Evolutionary conservation across 192 early-diverging fungal species (phyloP), one percentile per base, ranked within the genome.

Genomic region (Backusella tarrabulga): DNA sequence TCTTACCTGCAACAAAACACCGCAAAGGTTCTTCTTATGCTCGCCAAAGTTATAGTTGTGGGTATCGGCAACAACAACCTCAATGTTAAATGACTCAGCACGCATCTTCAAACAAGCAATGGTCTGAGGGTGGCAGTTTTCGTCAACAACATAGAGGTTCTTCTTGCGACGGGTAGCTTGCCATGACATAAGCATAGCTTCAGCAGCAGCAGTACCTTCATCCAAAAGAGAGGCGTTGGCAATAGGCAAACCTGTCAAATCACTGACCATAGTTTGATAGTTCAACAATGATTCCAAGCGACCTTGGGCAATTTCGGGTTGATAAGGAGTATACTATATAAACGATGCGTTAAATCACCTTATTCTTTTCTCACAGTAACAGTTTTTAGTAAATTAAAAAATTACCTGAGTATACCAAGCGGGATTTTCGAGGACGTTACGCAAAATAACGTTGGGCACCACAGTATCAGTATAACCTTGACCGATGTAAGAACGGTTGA

Each of bases 261-360:
- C 97, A 34, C 87, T 90, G 75, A 99, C 92, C 89, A 98, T 95
- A 4, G 98, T 99, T 85, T 99, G 98, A 88, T 89, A 99, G 85
- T 99, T 99, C 73, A 99, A 83, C 50, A 99, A 90, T 19, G 96
- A 96, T 85, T 99, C 98, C 4, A 99, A 88, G 68, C 98, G 93
- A 44, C 98, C 98, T 86, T 99, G 98, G 69, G 98, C 91, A 80
- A 99, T 99, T 88, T 99, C 98, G 23, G 98, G 95, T 86, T 99
- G 98, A 85, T 99, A 99, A 63, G 98, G 98, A 44, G 97, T 98
- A 86, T 99, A 99, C 92, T 96, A 77, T 38, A 34, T 41, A 54
- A 23, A 52, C 21, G 23, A 26, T 19, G 9, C 15, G 21, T 40
- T 40, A 70, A 4, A 70, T 70, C 21, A 70, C 17, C 4, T 15